Percentiles rank a stretch among this genome's conserved stretches.
These are phyloP conservation scores for Basipetospora sp. DNA, from an alignment of 2,329 filamentous ascomycete species.

Conservation along the genomic window DNA sequence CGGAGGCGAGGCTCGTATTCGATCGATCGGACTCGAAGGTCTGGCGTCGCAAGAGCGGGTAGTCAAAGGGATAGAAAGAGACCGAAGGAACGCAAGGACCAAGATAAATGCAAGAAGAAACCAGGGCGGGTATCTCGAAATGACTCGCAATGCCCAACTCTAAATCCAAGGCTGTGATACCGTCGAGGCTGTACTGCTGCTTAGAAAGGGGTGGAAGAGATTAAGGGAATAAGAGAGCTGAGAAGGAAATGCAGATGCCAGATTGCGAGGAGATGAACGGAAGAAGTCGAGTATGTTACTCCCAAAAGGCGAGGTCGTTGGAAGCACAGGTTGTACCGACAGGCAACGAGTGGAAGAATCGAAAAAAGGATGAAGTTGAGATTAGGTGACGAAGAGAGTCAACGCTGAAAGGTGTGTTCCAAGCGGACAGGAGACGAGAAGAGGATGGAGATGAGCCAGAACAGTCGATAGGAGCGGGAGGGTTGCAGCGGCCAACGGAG, in stretches of 20 bases:
- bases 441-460: not conserved
- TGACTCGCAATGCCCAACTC: slow-evolving; percentile 1
- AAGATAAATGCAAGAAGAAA: not conserved
- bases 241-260: slow-evolving; percentile 3
- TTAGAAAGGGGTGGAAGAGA: not conserved
- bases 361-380: not conserved
- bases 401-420: not conserved
- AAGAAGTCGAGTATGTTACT: too few species aligned
- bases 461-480: not conserved
- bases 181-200: not conserved
- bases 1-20: not conserved
- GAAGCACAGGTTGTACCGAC: not conserved
- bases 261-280: slow-evolving; percentile 3
- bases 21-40: not conserved
- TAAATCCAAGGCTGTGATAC: slow-evolving; percentile 2
- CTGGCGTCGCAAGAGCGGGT: not conserved
- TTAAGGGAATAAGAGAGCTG: not conserved
- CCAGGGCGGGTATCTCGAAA: slow-evolving; percentile 5
- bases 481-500: too few species aligned
- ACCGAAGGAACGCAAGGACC: too few species aligned
- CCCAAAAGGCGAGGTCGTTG: too few species aligned
- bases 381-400: not conserved
- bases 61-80: not conserved
- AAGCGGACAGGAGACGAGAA: not conserved
- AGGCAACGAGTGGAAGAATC: not conserved